Evolutionary conservation across 2,329 filamentous ascomycete species (phyloP).

Genomic region (Phaeosphaeria sp.): DNA sequence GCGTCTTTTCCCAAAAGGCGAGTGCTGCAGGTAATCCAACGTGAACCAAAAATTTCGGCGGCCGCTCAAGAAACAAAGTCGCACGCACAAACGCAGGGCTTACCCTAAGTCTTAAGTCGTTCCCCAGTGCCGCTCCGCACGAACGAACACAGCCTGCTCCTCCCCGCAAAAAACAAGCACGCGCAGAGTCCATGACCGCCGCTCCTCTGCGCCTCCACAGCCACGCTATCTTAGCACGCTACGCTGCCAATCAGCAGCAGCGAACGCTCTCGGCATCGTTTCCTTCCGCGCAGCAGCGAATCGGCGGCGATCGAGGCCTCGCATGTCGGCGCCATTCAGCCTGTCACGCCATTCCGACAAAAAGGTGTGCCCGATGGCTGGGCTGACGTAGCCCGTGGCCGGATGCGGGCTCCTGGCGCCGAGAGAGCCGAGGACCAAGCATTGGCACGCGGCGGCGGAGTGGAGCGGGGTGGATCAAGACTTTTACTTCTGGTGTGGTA

Average conservation of each 20-base stretch:
- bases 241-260: not conserved
- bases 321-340: not conserved
- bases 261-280: not conserved
- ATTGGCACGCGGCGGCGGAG: constrained; percentile 27
- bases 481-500: not conserved
- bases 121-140: too few species aligned
- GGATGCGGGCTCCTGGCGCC: constrained; percentile 15
- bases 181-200: constrained; percentile 6
- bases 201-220: constrained; percentile 19
- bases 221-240: constrained; percentile 8
- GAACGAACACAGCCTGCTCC: too few species aligned
- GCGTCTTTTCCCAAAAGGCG: not conserved
- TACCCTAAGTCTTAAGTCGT: not conserved
- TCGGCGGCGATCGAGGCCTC: not conserved
- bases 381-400: constrained; percentile 29
- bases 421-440: constrained; percentile 12
- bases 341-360: constrained; percentile 6
- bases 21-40: not conserved
- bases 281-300: not conserved
- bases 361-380: constrained; percentile 14
- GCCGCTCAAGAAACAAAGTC: not conserved
- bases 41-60: not conserved
- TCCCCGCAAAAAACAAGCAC: constrained; percentile 11
- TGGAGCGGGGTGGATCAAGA: constrained; percentile 27
- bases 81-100: not conserved